A percentile compares a stretch with the other conserved stretches of the same genome.
Conservation (phyloP, 176 grass and related monocot genomes). For the Oropetium thomaeum region DNA sequence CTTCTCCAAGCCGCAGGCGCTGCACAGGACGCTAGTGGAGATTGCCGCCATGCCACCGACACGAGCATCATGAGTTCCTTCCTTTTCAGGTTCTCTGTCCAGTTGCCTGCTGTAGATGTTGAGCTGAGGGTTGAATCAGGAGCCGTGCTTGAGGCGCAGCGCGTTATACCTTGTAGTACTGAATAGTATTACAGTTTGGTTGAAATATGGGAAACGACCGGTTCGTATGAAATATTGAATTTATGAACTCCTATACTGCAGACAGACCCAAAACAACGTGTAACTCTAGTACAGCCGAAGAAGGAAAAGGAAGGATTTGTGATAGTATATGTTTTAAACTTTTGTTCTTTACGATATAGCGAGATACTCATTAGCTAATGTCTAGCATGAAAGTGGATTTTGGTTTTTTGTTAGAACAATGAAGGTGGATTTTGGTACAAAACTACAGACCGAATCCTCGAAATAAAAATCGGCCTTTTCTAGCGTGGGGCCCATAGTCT, state of each 20-base stretch:
- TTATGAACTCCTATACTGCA: neutral
- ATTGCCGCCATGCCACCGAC: conserved; percentile 49
- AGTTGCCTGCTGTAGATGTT: neutral
- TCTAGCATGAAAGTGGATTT: too few species aligned
- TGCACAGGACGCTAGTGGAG: conserved; percentile 80
- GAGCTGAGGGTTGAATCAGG: neutral
- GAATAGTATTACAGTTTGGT: neutral
- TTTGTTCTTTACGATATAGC: too few species aligned
- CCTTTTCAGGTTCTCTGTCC: neutral
- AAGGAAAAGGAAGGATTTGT: neutral
- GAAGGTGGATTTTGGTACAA: too few species aligned
- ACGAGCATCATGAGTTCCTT: conserved; percentile 30
- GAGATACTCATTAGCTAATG: too few species aligned
- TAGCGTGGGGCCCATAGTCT: too few species aligned
- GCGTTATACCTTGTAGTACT: neutral
- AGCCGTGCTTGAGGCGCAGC: neutral
- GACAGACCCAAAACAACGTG: neutral
- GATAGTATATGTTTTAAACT: too few species aligned
- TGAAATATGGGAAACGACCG: neutral
- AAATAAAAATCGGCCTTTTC: too few species aligned
- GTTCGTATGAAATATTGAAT: neutral
- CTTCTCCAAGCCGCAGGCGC: conserved; percentile 91
- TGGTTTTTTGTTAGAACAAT: too few species aligned
- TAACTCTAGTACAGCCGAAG: neutral
- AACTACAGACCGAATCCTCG: too few species aligned